A percentile compares a stretch with the other conserved stretches of the same genome.
These are phyloP conservation scores for Gossypium arboreum DNA, from an alignment of 345 rosid species.

Conservation along the genomic window DNA sequence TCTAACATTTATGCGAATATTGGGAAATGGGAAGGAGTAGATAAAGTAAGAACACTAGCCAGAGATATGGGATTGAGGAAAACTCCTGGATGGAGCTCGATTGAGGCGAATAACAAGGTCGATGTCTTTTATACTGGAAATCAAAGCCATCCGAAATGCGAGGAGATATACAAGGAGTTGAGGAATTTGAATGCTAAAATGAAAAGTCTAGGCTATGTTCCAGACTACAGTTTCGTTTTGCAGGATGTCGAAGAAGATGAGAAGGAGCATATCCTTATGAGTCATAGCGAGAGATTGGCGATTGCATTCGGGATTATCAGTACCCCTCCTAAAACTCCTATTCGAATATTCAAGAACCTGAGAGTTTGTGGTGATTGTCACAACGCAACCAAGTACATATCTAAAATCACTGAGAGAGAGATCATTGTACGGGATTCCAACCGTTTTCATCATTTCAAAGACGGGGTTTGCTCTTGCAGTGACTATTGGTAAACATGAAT, in stretches of 20 bases:
- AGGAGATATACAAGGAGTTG: slow-evolving; percentile 37
- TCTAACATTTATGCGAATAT: slow-evolving; percentile 54
- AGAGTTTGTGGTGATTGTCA: slow-evolving; percentile 49
- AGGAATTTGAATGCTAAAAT: slow-evolving; percentile 35
- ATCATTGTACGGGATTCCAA: slow-evolving; percentile 40
- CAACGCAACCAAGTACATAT: slow-evolving; percentile 33
- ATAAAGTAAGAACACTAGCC: slow-evolving; percentile 39
- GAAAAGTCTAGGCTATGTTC: slow-evolving; percentile 46
- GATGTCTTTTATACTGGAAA: slow-evolving; percentile 53
- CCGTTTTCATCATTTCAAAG: slow-evolving; percentile 54
- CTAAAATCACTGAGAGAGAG: slow-evolving; percentile 31
- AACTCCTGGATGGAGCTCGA: slow-evolving; percentile 63
- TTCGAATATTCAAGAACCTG: slow-evolving; percentile 52
- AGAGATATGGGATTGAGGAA: slow-evolving; percentile 49
- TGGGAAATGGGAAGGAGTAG: slow-evolving; percentile 55
- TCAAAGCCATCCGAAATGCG: slow-evolving; percentile 38
- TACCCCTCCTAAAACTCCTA: slow-evolving; percentile 37
- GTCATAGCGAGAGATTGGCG: slow-evolving; percentile 56
- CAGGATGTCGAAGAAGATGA: slow-evolving; percentile 67
- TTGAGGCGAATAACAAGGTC: slow-evolving; percentile 41
- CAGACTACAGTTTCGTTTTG: slow-evolving; percentile 48
- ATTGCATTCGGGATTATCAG: slow-evolving; percentile 47
- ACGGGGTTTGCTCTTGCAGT: slow-evolving; percentile 52
- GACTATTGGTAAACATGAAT: slow-evolving; percentile 43
- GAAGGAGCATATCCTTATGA: slow-evolving; percentile 51